Percentiles rank a stretch among this genome's conserved stretches.
These are phyloP conservation scores for Pleurotus salmoneostramineus DNA, from an alignment of 768 basidiomycete species.

Conservation along the genomic window DNA sequence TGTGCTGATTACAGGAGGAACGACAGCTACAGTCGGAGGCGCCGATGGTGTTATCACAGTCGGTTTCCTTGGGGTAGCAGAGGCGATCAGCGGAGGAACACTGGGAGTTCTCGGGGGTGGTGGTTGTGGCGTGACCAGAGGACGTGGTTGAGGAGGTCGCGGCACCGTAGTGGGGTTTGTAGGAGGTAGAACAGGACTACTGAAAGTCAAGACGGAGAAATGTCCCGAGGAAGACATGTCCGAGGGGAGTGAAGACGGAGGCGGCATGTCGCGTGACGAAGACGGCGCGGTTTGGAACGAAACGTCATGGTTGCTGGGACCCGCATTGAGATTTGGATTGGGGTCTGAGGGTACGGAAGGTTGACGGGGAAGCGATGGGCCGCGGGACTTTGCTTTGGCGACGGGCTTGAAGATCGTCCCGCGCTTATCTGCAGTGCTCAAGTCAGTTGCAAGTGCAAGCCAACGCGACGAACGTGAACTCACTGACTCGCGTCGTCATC, in stretches of 20 bases:
- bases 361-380: background rate
- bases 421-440: slow-evolving; percentile 57
- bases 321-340: background rate
- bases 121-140: background rate
- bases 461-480: too few relatives aligned
- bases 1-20: background rate
- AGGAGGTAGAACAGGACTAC: background rate
- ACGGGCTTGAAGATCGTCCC: slow-evolving; percentile 68
- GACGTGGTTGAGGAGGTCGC: background rate
- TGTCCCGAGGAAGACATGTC: background rate
- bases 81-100: background rate
- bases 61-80: background rate
- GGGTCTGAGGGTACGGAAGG: background rate
- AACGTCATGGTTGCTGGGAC: background rate
- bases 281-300: background rate
- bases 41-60: background rate
- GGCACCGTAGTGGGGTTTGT: background rate
- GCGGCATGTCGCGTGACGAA: background rate
- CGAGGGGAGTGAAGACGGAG: background rate
- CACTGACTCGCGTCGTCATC: slow-evolving; percentile 62
- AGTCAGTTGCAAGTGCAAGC: too few relatives aligned
- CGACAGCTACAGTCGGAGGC: background rate
- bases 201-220: background rate
- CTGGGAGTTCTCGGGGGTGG: background rate
- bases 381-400: slow-evolving; percentile 33